Percentiles rank a stretch among this genome's conserved stretches.
Evolutionary conservation across 805 yeast genomes (phyloP).

Genomic region (Ogataea wickerhamii): DNA sequence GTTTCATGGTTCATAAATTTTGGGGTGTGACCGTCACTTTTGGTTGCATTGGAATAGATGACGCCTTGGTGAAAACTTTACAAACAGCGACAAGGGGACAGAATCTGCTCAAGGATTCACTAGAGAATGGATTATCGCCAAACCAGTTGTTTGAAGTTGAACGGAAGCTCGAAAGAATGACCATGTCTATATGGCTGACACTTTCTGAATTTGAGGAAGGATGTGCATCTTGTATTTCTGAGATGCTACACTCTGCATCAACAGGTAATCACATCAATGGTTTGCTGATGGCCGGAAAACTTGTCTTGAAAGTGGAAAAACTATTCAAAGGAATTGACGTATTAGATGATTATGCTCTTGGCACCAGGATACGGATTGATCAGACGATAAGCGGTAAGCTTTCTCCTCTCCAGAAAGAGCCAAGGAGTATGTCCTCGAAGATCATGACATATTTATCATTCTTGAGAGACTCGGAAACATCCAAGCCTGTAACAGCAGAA

Average conservation of each 20-base stretch:
- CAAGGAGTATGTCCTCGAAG: conserved; percentile 84
- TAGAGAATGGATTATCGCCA: conserved; percentile 26
- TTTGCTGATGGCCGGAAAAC: conserved; percentile 60
- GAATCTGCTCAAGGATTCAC: conserved; percentile 19
- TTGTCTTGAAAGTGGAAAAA: conserved; percentile 71
- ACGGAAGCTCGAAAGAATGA: conserved; percentile 53
- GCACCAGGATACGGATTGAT: conserved; percentile 19
- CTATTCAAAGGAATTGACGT: conserved; percentile 73
- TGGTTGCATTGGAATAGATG: conserved; percentile 48
- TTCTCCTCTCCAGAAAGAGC: conserved; percentile 52
- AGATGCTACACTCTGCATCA: conserved; percentile 84
- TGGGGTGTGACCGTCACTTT: conserved; percentile 86
- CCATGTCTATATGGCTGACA: conserved; percentile 75
- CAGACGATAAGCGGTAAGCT: conserved; percentile 26
- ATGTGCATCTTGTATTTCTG: conserved; percentile 84
- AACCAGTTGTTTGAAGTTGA: conserved; percentile 55
- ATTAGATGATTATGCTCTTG: conserved; percentile 24
- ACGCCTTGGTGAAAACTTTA: conserved; percentile 12
- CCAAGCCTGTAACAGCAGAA: conserved; percentile 32
- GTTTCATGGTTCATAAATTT: conserved; percentile 95
- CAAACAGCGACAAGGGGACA: conserved; percentile 3
- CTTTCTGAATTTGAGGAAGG: conserved; percentile 87
- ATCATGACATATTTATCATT: conserved; percentile 85
- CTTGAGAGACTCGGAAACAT: conserved; percentile 53
- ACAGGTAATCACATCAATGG: conserved; percentile 68